Conservation (phyloP, 164 flowering plant genomes). For the Taxillus chinensis region DNA sequence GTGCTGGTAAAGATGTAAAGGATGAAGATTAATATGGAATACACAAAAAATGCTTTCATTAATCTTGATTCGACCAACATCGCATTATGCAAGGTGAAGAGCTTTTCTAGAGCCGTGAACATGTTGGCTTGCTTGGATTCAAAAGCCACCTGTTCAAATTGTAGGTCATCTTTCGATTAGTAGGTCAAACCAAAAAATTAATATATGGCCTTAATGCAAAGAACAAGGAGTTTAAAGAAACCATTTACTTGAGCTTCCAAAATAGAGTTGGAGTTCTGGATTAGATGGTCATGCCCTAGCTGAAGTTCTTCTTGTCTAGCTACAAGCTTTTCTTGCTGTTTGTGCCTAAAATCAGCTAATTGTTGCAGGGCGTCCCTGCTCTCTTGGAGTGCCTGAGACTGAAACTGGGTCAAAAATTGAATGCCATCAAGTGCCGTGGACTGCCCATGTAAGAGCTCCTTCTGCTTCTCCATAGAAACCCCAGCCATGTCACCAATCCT, state of each 20-base stretch:
- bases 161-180: background rate
- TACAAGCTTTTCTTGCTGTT: constrained; percentile 66
- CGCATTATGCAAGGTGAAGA: constrained; percentile 55
- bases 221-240: background rate
- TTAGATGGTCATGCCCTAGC: constrained; percentile 55
- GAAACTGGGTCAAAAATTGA: no score
- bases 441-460: constrained; percentile 62
- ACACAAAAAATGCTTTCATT: constrained; percentile 50
- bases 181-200: no score
- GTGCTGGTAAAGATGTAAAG: constrained; percentile 65
- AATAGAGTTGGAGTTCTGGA: constrained; percentile 55
- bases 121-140: constrained; percentile 68
- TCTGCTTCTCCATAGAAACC: constrained; percentile 61
- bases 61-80: constrained; percentile 60
- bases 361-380: constrained; percentile 60
- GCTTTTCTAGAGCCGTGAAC: constrained; percentile 65
- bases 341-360: constrained; percentile 49
- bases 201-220: background rate
- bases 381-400: constrained; percentile 19
- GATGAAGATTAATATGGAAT: constrained; percentile 31
- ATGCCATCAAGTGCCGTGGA: no score
- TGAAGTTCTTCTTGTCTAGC: constrained; percentile 60
- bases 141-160: constrained; percentile 50
- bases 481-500: constrained; percentile 58
- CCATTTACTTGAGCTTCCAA: constrained; percentile 66